Evolutionary conservation across 2,329 filamentous ascomycete species (phyloP).

Genomic region (Rhinocladiella similis): DNA sequence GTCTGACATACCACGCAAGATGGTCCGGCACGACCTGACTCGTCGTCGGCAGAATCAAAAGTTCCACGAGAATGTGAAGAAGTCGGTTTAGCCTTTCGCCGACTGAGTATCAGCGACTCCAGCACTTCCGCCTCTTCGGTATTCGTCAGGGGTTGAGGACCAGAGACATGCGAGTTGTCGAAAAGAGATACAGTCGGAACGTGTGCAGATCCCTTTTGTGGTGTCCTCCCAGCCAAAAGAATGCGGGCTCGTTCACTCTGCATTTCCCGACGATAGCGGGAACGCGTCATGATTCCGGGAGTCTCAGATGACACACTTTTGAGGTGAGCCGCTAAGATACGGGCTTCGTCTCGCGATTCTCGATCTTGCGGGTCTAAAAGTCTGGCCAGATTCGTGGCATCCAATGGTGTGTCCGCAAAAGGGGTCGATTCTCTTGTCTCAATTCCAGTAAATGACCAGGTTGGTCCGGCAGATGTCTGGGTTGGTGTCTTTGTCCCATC

Average conservation of each 20-base stretch:
- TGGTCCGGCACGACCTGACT: slow-evolving; percentile 59
- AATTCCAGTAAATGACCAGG: slow-evolving; percentile 27
- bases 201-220: slow-evolving; percentile 25
- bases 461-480: slow-evolving; percentile 55
- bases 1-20: slow-evolving; percentile 93
- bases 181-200: slow-evolving; percentile 43
- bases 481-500: slow-evolving; percentile 71
- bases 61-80: slow-evolving; percentile 11
- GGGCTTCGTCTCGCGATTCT: slow-evolving; percentile 79
- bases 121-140: slow-evolving; percentile 60
- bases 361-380: slow-evolving; percentile 77
- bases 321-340: slow-evolving; percentile 77
- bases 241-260: slow-evolving; percentile 71
- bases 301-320: slow-evolving; percentile 26
- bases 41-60: slow-evolving; percentile 19
- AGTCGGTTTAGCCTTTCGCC: slow-evolving; percentile 41
- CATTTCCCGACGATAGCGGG: slow-evolving; percentile 68
- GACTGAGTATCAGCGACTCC: slow-evolving; percentile 60
- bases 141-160: slow-evolving; percentile 36
- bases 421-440: slow-evolving; percentile 45
- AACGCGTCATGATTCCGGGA: slow-evolving; percentile 71
- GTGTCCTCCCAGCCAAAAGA: slow-evolving; percentile 52
- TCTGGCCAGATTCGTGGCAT: slow-evolving; percentile 69
- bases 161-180: slow-evolving; percentile 10
- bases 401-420: slow-evolving; percentile 63